Evolutionary conservation across 352 stramenopile species (phyloP), one percentile per base, ranked within the genome.

Genomic region (Globisporangium mamillatum): DNA sequence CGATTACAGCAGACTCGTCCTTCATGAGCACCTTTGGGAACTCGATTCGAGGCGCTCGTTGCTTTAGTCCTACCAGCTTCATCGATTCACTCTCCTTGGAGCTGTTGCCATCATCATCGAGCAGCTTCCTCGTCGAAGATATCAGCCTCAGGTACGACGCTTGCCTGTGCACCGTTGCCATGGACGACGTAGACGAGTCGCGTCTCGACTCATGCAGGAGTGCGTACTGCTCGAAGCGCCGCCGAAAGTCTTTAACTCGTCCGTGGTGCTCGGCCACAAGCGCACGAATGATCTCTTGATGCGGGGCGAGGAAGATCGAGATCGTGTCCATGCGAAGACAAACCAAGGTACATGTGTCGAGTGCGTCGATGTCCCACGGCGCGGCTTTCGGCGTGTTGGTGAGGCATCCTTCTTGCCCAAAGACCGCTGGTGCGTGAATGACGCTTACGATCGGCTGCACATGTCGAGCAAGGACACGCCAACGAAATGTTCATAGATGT

Each of bases 391-490:
- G 74, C 22, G 68, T 79, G 48, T 75, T 90, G 27, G 65, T 74
- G 24, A 89, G 77, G 2, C 74, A 78, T 12, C 73, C 75, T 73
- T 92, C 85, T 41, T 93, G 83, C 18, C 82, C 84, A 63, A 93
- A 88, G n/a, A 91, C 76, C 0, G 86, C 79, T n/a, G 86, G 86
- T 5, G 83, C 79, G 46, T 76, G 65, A 3, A 91, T 69, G 36
- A 90, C 79, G n/a, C 78, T 84, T 24, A 92, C 71, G 14, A 93
- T 71, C 12, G 77, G 74, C 67, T 82, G n/a, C 41, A 9, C 16
- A 50, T n/a, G n/a, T 2, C 25, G 48, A 27, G 6, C 48, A 44
- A 27, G 1, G 3, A 36, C 38, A 14, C 41, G 5, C 7, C 32
- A 16, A 50, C 4, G 41, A 20, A 50, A n/a, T 4, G 36, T 50